Evolutionary conservation across 768 basidiomycete species (phyloP).

Genomic region (Lentinula detonsa): DNA sequence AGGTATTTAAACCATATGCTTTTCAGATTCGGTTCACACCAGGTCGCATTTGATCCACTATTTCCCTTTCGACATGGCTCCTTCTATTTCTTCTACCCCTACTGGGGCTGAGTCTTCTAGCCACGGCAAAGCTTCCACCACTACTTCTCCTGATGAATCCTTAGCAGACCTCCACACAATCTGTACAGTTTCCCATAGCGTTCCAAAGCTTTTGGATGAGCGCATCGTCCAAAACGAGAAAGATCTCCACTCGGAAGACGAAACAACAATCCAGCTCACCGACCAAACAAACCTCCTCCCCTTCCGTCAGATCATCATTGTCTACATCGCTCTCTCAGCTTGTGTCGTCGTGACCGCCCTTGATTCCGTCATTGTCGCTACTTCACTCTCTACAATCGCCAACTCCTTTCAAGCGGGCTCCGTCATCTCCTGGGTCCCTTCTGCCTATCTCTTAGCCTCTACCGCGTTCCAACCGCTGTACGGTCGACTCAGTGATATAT

Average conservation of each 20-base stretch:
- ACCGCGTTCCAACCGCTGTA: constrained; percentile 58
- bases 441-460: constrained; percentile 62
- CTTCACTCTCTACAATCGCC: constrained; percentile 66
- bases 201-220: not conserved
- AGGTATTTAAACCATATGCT: not conserved
- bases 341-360: constrained; percentile 59
- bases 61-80: not conserved
- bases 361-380: constrained; percentile 55
- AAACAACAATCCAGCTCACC: constrained; percentile 29
- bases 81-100: not conserved
- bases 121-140: not conserved
- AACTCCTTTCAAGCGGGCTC: constrained; percentile 58
- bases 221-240: not conserved
- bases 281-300: constrained; percentile 78
- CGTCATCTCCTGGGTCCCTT: constrained; percentile 66
- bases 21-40: not conserved
- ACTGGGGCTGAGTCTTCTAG: not conserved
- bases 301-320: constrained; percentile 52
- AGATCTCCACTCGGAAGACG: not conserved
- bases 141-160: not conserved
- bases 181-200: not conserved
- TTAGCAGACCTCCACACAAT: not conserved
- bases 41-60: not conserved
- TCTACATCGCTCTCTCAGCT: constrained; percentile 54
- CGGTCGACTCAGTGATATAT: constrained; percentile 61